Evolutionary conservation across 352 stramenopile species (phyloP), one percentile per base, ranked within the genome.

Genomic region (Proteromonas lacertae): DNA sequence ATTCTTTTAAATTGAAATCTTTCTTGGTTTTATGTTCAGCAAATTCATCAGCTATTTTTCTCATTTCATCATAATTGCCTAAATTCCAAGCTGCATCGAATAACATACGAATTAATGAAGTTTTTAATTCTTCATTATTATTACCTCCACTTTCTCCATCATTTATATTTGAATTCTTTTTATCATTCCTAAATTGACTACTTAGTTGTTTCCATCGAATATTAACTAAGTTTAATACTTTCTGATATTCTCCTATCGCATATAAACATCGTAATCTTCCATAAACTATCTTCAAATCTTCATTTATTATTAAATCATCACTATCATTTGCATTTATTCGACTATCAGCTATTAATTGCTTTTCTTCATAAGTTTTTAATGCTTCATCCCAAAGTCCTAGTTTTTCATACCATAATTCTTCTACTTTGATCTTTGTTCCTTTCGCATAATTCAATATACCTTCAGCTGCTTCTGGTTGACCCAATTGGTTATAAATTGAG

Each of bases 401-500:
- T 55, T 94, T 96, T 37, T 89, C 78, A 25, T 92, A 74, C 81
- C 82, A 95, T 14, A 65, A 74, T 39, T 96, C 80, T 46, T 62
- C 53, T 46, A 50, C 37, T 56, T 47, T 23, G 14, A 28, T 21
- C n/a, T 30, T 2, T 9, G 31, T 21, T 9, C 18, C 34, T 40
- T 82, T 40, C 1, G 38, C 49, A 24, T 50, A 49, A 52, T 91
- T 92, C 1, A 97, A 43, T 9, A 95, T 82, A n/a, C 86, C 86
- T 8, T 90, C 59, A 8, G 83, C 83, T 9, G 81, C 82, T 45
- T 97, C 82, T 0, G 76, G 67, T 32, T 78, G 50, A 7, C 82
- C 78, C 1, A 97, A 49, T 52, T 95, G 88, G 36, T 93, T 92
- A 56, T 97, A 96, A 31, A 96, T 93, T 24, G 75, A 80, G 29